These are phyloP conservation scores for Phaeosphaeria sp. DNA, from an alignment of 2,329 filamentous ascomycete species.

Conservation along the genomic window DNA sequence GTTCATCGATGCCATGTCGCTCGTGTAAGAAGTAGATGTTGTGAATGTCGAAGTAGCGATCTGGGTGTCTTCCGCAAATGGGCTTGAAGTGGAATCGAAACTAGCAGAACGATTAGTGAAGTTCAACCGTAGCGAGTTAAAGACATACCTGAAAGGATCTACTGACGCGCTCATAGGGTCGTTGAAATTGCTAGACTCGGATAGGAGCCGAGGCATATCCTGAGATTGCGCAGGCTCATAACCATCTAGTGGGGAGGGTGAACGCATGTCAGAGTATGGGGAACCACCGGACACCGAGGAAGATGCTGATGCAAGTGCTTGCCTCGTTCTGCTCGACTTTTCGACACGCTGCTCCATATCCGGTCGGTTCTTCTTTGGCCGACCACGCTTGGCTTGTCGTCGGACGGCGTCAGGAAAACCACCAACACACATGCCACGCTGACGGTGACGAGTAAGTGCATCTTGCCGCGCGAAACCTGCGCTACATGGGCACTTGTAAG, in stretches of 20 bases:
- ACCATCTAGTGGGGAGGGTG: slow-evolving; percentile 35
- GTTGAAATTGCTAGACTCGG: slow-evolving; percentile 35
- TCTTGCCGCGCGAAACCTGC: slow-evolving; percentile 96
- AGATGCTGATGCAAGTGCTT: slow-evolving; percentile 40
- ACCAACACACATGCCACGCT: slow-evolving; percentile 95
- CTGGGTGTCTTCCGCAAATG: slow-evolving; percentile 31
- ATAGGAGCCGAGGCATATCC: slow-evolving; percentile 24
- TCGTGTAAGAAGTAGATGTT: slow-evolving; percentile 34
- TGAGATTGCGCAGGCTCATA: slow-evolving; percentile 31
- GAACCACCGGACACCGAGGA: slow-evolving; percentile 44
- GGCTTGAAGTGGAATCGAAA: slow-evolving; percentile 39
- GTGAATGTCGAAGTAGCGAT: slow-evolving; percentile 34
- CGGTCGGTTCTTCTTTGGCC: slow-evolving; percentile 67
- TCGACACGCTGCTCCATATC: slow-evolving; percentile 64
- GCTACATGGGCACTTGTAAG: slow-evolving; percentile 91
- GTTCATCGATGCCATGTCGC: slow-evolving; percentile 41
- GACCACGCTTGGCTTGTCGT: slow-evolving; percentile 70
- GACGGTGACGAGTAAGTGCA: slow-evolving; percentile 89
- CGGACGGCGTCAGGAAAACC: slow-evolving; percentile 83
- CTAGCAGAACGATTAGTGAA: slow-evolving; percentile 28
- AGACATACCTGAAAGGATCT: slow-evolving; percentile 43
- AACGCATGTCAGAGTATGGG: slow-evolving; percentile 38
- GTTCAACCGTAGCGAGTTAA: neutral
- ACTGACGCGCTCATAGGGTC: slow-evolving; percentile 33
- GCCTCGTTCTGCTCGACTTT: slow-evolving; percentile 62